These are phyloP conservation scores for Paracoccidioides brasiliensis DNA, from an alignment of 2,329 filamentous ascomycete genomes.

Conservation along the genomic window DNA sequence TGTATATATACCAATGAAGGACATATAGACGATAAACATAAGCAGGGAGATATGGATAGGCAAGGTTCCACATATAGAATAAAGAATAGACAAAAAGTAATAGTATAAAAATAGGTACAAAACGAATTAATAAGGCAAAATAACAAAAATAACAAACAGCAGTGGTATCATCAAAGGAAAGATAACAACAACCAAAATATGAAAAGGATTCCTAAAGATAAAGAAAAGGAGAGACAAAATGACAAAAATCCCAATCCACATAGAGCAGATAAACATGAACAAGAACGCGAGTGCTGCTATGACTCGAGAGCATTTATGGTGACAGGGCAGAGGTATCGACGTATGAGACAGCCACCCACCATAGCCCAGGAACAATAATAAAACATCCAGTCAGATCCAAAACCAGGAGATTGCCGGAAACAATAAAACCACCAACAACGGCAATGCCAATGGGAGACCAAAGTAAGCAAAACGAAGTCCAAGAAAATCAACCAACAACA, in stretches of 20 bases:
- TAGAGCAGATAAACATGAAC: neutral
- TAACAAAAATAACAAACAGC: neutral
- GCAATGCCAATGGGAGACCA: neutral
- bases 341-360: neutral
- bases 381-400: neutral
- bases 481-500: neutral
- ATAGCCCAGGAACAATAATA: neutral
- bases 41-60: too few species aligned
- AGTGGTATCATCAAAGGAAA: conserved; percentile 1
- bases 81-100: too few species aligned
- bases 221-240: neutral
- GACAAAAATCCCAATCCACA: neutral
- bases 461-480: neutral
- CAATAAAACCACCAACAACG: neutral
- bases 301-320: neutral
- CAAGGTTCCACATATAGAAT: too few species aligned
- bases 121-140: too few species aligned
- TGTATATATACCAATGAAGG: too few species aligned
- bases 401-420: neutral
- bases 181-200: neutral
- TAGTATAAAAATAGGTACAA: too few species aligned
- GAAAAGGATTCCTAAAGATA: neutral
- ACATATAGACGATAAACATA: too few species aligned
- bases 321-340: neutral
- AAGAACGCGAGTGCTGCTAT: neutral